These are phyloP conservation scores for Neoascochyta sp. DNA, from an alignment of 2,329 filamentous ascomycete genomes.

Conservation along the genomic window DNA sequence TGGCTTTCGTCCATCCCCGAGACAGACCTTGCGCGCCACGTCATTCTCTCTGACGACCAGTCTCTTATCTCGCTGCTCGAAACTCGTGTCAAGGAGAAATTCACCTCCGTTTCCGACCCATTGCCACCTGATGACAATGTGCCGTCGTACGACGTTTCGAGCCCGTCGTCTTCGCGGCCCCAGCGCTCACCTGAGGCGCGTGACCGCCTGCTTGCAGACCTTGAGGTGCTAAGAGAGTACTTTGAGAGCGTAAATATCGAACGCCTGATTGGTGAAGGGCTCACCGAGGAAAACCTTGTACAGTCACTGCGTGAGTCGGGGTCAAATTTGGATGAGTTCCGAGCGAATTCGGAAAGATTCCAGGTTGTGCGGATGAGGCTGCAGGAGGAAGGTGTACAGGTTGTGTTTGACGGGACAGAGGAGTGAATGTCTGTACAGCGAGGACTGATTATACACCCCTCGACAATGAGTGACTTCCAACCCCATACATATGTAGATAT, in stretches of 20 bases:
- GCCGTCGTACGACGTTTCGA: constrained; percentile 18
- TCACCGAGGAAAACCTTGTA: constrained; percentile 19
- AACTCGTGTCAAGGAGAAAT: constrained; percentile 52
- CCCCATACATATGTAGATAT: too few species aligned
- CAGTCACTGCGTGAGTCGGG: constrained; percentile 18
- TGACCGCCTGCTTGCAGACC: constrained; percentile 19
- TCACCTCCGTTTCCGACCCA: constrained; percentile 71
- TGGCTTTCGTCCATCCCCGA: constrained; percentile 30
- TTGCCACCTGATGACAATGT: constrained; percentile 62
- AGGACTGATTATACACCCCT: too few species aligned
- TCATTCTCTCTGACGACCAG: constrained; percentile 73
- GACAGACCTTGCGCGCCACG: constrained; percentile 64
- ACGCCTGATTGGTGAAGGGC: constrained; percentile 11
- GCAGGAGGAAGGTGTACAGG: constrained; percentile 24
- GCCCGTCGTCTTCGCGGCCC: neutral
- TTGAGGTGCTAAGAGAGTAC: constrained; percentile 26
- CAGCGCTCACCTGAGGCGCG: constrained; percentile 2
- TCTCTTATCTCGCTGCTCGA: constrained; percentile 68
- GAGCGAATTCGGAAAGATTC: constrained; percentile 23
- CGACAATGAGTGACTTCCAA: too few species aligned
- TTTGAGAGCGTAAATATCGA: constrained; percentile 26
- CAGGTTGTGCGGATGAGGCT: constrained; percentile 15
- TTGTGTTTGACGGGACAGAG: constrained; percentile 26
- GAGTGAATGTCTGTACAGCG: constrained; percentile 3
- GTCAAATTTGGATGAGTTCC: constrained; percentile 25